Evolutionary conservation across 2,329 filamentous ascomycete species (phyloP).

Genomic region (Trichoderma aggressivum): DNA sequence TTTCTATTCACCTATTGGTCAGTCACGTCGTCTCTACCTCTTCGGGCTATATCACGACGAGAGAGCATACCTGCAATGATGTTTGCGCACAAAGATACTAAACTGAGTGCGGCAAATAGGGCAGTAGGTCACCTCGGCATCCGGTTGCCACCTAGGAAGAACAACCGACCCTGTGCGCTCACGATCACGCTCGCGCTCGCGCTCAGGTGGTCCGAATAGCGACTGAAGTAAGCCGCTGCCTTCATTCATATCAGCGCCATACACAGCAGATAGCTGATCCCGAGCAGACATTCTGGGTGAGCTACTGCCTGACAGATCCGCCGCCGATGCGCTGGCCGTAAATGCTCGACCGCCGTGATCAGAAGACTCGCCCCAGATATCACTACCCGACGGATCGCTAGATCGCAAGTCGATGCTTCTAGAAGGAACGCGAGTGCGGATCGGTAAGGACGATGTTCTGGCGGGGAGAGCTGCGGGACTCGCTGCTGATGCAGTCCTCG

Average conservation of each 20-base stretch:
- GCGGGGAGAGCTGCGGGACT: constrained; percentile 16
- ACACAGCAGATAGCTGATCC: constrained; percentile 5
- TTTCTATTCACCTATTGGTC: constrained; percentile 53
- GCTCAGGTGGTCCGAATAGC: not conserved
- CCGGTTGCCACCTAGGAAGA: constrained; percentile 83
- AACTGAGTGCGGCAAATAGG: constrained; percentile 81
- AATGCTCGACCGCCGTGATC: not conserved
- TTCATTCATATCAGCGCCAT: constrained; percentile 4
- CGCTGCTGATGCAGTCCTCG: not conserved
- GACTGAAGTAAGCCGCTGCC: constrained; percentile 5
- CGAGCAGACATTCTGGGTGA: not conserved
- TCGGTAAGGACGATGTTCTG: constrained; percentile 21
- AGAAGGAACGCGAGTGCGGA: constrained; percentile 1
- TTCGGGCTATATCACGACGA: not conserved
- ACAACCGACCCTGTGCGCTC: constrained; percentile 37
- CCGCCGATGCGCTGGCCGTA: not conserved
- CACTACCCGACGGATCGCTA: not conserved
- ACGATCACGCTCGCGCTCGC: not conserved
- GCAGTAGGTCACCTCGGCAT: constrained; percentile 76
- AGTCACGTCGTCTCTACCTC: not conserved
- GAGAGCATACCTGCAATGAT: constrained; percentile 74
- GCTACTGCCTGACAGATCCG: not conserved
- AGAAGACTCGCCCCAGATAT: constrained; percentile 6
- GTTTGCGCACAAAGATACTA: constrained; percentile 81
- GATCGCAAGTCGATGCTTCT: constrained; percentile 11